phyloP scores from a whole-genome alignment of 2,329 filamentous ascomycete species.

The Trichoderma lentiforme region DNA sequence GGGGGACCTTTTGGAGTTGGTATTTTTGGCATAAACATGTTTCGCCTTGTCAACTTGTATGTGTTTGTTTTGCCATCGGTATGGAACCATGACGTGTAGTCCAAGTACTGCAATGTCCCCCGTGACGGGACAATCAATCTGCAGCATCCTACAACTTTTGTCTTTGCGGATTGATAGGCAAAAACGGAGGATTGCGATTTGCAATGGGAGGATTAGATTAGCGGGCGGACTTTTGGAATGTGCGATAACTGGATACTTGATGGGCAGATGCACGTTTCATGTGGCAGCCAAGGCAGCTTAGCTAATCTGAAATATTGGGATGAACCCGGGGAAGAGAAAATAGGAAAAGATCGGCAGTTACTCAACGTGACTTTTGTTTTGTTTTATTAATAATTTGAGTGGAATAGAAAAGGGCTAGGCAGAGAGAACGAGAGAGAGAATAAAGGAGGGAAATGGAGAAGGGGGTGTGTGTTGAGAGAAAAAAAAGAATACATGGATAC shows the following conservation, averaged over 20 bases:
- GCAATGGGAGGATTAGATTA: neutral
- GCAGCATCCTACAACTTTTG: neutral
- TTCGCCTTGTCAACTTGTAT: neutral
- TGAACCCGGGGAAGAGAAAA: neutral
- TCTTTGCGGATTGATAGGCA: neutral
- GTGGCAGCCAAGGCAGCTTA: neutral
- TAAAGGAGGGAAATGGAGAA: neutral
- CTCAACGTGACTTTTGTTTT: neutral
- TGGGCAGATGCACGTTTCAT: neutral
- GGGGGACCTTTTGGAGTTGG: neutral
- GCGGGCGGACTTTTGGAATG: neutral
- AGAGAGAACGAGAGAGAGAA: neutral
- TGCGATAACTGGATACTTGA: neutral
- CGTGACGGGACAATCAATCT: neutral
- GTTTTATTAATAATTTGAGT: neutral
- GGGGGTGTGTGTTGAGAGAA: neutral
- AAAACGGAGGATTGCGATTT: neutral
- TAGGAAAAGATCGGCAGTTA: neutral
- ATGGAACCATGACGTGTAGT: neutral
- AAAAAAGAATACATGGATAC: neutral
- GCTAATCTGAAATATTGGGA: neutral
- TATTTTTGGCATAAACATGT: neutral
- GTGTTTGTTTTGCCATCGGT: neutral
- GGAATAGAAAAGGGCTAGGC: neutral
- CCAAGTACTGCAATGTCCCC: neutral